These are phyloP conservation scores for Colletotrichum shisoi DNA, from an alignment of 2,329 filamentous ascomycete genomes.

Conservation along the genomic window DNA sequence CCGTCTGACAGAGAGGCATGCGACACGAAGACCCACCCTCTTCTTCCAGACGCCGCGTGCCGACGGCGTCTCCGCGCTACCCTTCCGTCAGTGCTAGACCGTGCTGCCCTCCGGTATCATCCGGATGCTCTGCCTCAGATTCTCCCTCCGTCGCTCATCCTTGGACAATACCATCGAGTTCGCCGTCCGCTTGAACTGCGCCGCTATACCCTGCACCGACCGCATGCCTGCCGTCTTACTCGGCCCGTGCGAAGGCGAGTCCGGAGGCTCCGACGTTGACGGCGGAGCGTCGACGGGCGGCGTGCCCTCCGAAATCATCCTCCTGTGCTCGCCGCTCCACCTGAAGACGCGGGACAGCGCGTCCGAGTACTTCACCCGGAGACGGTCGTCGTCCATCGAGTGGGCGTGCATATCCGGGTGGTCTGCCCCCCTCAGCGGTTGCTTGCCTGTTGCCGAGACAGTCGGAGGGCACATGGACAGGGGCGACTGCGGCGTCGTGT, in stretches of 20 bases:
- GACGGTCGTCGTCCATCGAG: conserved; percentile 33
- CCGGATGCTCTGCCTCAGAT: conserved; percentile 50
- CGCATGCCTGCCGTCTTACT: conserved; percentile 14
- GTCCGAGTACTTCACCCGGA: conserved; percentile 35
- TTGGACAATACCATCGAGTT: conserved; percentile 37
- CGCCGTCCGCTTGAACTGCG: conserved; percentile 38
- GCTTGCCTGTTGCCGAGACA: conserved; percentile 2
- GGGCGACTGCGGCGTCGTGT: conserved; percentile 10
- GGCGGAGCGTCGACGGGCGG: conserved; percentile 4
- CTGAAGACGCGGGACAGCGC: conserved; percentile 34
- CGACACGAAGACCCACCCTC: not conserved
- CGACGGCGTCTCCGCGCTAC: conserved; percentile 13
- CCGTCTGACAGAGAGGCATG: conserved; percentile 1
- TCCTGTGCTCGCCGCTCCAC: conserved; percentile 36
- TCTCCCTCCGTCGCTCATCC: conserved; percentile 48
- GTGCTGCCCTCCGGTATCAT: conserved; percentile 44
- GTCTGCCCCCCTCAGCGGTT: not conserved
- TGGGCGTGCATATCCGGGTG: conserved; percentile 23
- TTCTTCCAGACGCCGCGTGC: conserved; percentile 6
- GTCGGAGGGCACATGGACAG: not conserved
- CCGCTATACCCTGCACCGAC: conserved; percentile 36
- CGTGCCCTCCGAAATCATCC: conserved; percentile 20
- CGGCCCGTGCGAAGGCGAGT: conserved; percentile 8
- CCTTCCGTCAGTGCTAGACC: conserved; percentile 3
- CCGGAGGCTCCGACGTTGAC: conserved; percentile 13